phyloP scores from a whole-genome alignment of 208 protist genomes.

The Tritrichomonas musculus region DNA sequence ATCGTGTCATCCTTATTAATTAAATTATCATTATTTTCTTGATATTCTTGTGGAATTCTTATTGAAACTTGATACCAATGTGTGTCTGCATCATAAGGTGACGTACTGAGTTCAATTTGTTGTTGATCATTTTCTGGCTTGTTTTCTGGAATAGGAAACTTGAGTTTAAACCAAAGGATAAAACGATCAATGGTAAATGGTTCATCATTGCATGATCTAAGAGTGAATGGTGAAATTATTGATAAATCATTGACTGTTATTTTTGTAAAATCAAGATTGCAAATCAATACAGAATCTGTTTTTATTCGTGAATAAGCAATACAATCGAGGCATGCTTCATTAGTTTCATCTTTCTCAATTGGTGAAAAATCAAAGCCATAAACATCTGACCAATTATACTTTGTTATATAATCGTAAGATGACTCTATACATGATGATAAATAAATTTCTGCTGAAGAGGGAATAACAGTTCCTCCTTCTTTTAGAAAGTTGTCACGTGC shows the following conservation, averaged over 20 bases:
- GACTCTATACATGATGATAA: not conserved
- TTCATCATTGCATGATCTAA: not conserved
- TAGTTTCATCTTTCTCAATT: not conserved
- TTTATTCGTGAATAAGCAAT: too few relatives aligned
- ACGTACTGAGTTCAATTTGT: not conserved
- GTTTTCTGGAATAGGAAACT: not conserved
- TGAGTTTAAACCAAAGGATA: not conserved
- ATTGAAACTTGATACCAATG: not conserved
- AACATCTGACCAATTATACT: not conserved
- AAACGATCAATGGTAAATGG: not conserved
- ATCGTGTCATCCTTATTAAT: not conserved
- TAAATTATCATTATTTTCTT: too few relatives aligned
- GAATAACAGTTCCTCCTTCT: not conserved
- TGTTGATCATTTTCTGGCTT: too few relatives aligned
- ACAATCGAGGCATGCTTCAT: not conserved
- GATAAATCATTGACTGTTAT: not conserved
- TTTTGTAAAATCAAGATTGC: not conserved
- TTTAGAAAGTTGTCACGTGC: not conserved
- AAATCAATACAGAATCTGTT: not conserved
- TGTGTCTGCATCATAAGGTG: not conserved
- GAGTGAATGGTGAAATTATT: not conserved
- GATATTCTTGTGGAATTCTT: not conserved
- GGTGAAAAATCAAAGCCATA: slow-evolving; percentile 15
- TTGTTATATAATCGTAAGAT: too few relatives aligned
- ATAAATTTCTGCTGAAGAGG: not conserved